phyloP scores from a whole-genome alignment of 805 yeast species.

The Candida michaelii region DNA sequence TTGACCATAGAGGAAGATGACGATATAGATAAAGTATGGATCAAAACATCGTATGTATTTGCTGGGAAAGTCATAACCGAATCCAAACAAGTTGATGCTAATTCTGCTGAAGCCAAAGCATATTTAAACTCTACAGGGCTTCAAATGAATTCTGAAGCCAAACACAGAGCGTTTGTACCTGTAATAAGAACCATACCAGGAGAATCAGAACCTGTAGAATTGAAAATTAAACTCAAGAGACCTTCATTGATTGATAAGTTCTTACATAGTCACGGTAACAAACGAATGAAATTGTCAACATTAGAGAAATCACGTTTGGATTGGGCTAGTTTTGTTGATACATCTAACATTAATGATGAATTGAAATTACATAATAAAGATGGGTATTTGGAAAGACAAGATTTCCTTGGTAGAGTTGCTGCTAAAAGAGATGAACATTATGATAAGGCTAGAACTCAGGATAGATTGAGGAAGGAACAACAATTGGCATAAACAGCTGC shows the following conservation, averaged over 20 bases:
- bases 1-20: conserved; percentile 4
- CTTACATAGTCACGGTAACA: conserved; percentile 58
- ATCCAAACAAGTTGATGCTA: conserved; percentile 70
- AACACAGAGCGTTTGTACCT: conserved; percentile 30
- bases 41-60: conserved; percentile 77
- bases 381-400: conserved; percentile 90
- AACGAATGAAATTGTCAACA: conserved; percentile 77
- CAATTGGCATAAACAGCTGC: conserved; percentile 5
- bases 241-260: conserved; percentile 78
- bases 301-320: conserved; percentile 90
- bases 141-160: conserved; percentile 13
- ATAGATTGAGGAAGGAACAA: conserved; percentile 21
- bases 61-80: conserved; percentile 85
- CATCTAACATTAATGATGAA: conserved; percentile 81
- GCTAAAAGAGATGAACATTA: conserved; percentile 51
- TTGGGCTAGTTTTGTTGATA: conserved; percentile 93
- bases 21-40: conserved; percentile 59
- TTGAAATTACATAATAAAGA: conserved; percentile 77
- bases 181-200: conserved; percentile 35
- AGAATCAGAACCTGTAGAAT: conserved; percentile 32
- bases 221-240: conserved; percentile 64
- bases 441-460: conserved; percentile 42
- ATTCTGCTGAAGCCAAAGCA: conserved; percentile 86
- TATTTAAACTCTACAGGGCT: conserved; percentile 56
- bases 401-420: conserved; percentile 78